phyloP scores from a whole-genome alignment of 306 rosid genomes.

The Nissolia schottii region DNA sequence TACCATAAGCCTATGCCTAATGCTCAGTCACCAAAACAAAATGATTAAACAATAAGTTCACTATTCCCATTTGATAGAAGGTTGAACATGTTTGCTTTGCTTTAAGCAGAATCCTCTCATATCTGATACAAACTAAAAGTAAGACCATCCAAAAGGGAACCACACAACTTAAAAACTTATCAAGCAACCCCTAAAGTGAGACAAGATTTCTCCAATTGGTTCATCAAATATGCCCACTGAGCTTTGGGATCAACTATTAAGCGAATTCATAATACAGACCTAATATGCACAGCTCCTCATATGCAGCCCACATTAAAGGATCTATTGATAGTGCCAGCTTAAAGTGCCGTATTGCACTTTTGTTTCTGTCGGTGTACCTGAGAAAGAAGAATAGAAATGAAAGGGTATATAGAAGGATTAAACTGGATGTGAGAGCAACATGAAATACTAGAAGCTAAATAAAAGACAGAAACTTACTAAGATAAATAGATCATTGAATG shows the following conservation, averaged over 20 bases:
- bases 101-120: slow-evolving; percentile 1
- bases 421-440: not conserved
- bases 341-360: slow-evolving; percentile 41
- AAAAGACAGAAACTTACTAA: not conserved
- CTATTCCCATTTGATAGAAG: not conserved
- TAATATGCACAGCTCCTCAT: slow-evolving; percentile 84
- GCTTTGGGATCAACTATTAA: not conserved
- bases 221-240: not conserved
- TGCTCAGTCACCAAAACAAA: not conserved
- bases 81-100: not conserved
- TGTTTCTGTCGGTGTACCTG: slow-evolving; percentile 48
- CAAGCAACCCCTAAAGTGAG: slow-evolving; percentile 7
- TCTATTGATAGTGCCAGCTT: slow-evolving; percentile 41
- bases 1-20: not conserved
- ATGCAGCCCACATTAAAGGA: slow-evolving; percentile 78
- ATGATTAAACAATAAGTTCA: not conserved
- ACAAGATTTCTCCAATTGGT: not conserved
- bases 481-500: too few species aligned
- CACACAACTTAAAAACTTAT: not conserved
- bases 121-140: slow-evolving; percentile 2
- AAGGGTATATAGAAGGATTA: not conserved
- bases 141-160: slow-evolving; percentile 9
- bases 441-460: not conserved
- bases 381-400: slow-evolving; percentile 6
- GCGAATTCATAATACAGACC: slow-evolving; percentile 44